Evolutionary conservation across 179 eudicot genomes (phyloP).

Genomic region (Sideroxylon spinosum): DNA sequence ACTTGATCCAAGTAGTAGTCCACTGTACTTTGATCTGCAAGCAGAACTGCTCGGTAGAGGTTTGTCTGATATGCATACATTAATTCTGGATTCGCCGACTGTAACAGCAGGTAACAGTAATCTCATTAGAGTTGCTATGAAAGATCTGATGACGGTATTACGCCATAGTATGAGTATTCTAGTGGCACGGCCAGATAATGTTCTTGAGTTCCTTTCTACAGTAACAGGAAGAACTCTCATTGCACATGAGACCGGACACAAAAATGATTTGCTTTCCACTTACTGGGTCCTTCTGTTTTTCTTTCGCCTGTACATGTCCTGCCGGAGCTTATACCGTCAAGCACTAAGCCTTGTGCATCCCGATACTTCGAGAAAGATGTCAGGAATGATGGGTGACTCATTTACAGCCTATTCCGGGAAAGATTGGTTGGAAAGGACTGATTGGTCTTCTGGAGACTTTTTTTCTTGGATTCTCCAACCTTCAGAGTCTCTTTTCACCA

Average conservation of each 20-base stretch:
- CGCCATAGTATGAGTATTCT: slow-evolving; percentile 49
- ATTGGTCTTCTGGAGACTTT: slow-evolving; percentile 49
- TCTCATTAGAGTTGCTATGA: slow-evolving; percentile 51
- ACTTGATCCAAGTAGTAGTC: slow-evolving; percentile 23
- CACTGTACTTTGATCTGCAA: slow-evolving; percentile 26
- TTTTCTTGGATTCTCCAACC: slow-evolving; percentile 68
- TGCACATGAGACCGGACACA: slow-evolving; percentile 19
- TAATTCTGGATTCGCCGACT: slow-evolving; percentile 67
- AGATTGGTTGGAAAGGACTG: slow-evolving; percentile 59
- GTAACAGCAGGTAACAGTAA: slow-evolving; percentile 79
- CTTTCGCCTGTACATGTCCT: slow-evolving; percentile 69
- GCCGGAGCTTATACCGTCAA: slow-evolving; percentile 67
- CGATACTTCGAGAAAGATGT: slow-evolving; percentile 59
- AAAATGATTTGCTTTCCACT: slow-evolving; percentile 18
- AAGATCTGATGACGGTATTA: slow-evolving; percentile 44
- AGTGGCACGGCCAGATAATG: slow-evolving; percentile 34
- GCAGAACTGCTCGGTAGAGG: slow-evolving; percentile 63
- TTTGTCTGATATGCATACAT: slow-evolving; percentile 60
- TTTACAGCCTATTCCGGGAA: slow-evolving; percentile 56
- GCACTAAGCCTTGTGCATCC: slow-evolving; percentile 69
- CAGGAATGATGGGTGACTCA: slow-evolving; percentile 51
- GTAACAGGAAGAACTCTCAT: slow-evolving; percentile 34
- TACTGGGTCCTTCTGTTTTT: slow-evolving; percentile 57
- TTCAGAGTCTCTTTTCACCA: slow-evolving; percentile 57
- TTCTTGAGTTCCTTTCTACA: slow-evolving; percentile 31